Base-by-base conservation (phyloP, 257 asterid genomes). In the Perilla frutescens region DNA sequence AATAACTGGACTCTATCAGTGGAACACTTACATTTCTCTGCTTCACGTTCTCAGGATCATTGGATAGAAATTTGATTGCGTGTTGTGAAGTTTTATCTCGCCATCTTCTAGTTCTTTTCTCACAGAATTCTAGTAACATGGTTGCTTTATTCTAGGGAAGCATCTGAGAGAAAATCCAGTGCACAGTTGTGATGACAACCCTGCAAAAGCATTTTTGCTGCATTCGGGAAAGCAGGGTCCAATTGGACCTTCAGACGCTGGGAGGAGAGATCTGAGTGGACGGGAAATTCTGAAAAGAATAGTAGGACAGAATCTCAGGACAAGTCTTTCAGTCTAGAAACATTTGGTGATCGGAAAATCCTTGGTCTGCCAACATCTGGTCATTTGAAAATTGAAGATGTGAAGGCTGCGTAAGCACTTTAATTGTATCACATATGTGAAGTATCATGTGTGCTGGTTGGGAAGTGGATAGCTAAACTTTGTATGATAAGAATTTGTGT, bases 341-440 rank as follows among this genome's bases (percentile, higher is more conserved):
- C 81, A 63, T 81, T 55, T 73, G 83, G 86, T 53, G 92, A 93
- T 73, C 86, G 96, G 74, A 69, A 79, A 82, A 77, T 79, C 76
- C 97, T 93, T 34, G 96, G 93, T 81, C 80, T 93, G 62, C 97
- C 98, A 29, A 71, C 79, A 51, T 65, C 75, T 15, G 97, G 98
- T 71, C 92, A 90, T 47, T 73, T 93, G 86, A 84, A 77, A 79
- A 85, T 93, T 14, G 85, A 86, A 79, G 96, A 91, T 55, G 92
- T 93, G 77, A 93, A 93, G 85, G 76, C 86, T 78, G 98, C 98
- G 98, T 93, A 85, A 91, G 97, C 87, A 50, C 73, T 15, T 75
- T 53, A 64, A 5, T 58, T 37, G 61, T 49, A 8, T 50, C 29
- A 15, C 47, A n/a, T 13, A 43, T 32, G 44, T 49, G 8, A 65